Evolutionary conservation across 768 basidiomycete genomes (phyloP), one percentile per base, ranked within the genome.

Genomic region (Rhizopogon vesiculosus): DNA sequence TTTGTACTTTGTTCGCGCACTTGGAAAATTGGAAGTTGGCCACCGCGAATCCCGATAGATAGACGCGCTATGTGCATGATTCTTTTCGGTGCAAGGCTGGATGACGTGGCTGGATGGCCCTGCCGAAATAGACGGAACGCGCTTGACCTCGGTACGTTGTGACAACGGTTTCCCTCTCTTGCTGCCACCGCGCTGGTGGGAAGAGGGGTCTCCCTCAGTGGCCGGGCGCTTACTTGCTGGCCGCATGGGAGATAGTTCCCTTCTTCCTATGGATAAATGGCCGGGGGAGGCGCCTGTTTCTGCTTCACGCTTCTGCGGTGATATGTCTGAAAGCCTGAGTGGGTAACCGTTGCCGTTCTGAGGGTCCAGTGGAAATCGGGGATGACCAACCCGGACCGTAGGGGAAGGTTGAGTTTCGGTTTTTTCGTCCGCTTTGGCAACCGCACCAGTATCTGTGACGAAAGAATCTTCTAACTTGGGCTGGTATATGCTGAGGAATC

Each of bases 311-410:
- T 65, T 71, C 53, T 59, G 57, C 57, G 80, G 80, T 6, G 82
- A 83, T 60, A 82, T 69, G 62, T 83, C 78, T 41, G 81, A 82
- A 58, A 81, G 44, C 45, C 78, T 79, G 41, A 83, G 63, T 33
- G 69, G 70, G 25, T 53, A 54, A 35, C 54, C 45, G 35, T 52
- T 41, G 10, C 31, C 16, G 29, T 7, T 54, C 15, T n/a, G 35
- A 39, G 19, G 10, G 29, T 51, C 45, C n/a, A 39, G 46, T 52
- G 42, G 50, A 29, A 9, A 49, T 42, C 18, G 51, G 40, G 42
- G 19, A 35, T 29, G 6, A 5, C 13, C 18, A 50, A 29, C 15
- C 13, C 42, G 13, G 25, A 18, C 45, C 50, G 9, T 25, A 42
- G 50, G 44, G 8, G 43, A 46, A 51, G 45, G 45, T 49, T 31